A percentile compares a stretch with the other conserved stretches of the same genome.
Conservation (phyloP, 2,329 filamentous ascomycete species). For the Paramyrothecium sp. region DNA sequence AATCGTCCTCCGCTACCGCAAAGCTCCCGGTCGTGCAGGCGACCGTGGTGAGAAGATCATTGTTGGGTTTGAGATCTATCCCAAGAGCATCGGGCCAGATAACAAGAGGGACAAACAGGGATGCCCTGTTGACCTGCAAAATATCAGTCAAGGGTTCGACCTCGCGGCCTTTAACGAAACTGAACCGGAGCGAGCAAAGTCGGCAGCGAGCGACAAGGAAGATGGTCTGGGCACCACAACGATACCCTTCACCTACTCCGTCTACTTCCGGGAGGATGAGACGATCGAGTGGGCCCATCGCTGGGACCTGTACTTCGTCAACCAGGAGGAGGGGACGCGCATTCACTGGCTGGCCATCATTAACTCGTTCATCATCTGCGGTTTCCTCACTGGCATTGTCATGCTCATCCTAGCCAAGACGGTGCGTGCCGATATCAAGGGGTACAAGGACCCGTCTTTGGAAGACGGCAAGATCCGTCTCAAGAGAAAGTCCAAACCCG, state of each 20-base stretch:
- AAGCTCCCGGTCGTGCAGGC: conserved; percentile 66
- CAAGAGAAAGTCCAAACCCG: conserved; percentile 44
- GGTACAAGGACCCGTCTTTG: conserved; percentile 61
- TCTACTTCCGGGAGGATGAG: conserved; percentile 84
- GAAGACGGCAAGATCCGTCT: conserved; percentile 64
- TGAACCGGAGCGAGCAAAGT: conserved; percentile 52
- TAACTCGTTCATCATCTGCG: conserved; percentile 82
- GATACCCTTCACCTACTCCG: conserved; percentile 84
- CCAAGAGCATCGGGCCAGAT: conserved; percentile 71
- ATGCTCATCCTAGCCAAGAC: conserved; percentile 80
- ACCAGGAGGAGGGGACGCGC: conserved; percentile 76
- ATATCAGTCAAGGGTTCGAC: conserved; percentile 64
- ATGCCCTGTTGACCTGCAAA: conserved; percentile 66
- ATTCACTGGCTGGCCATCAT: conserved; percentile 88
- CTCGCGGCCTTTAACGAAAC: conserved; percentile 54
- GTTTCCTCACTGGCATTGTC: conserved; percentile 74
- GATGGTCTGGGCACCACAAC: conserved; percentile 56
- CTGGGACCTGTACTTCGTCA: conserved; percentile 89
- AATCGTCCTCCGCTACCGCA: conserved; percentile 76
- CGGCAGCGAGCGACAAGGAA: conserved; percentile 58
- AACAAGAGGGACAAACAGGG: conserved; percentile 61
- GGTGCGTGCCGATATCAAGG: conserved; percentile 75
- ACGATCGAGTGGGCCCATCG: conserved; percentile 78
- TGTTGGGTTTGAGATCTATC: conserved; percentile 86
- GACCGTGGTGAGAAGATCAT: conserved; percentile 74